Evolutionary conservation across 371 early-diverging fungal species (phyloP).

Genomic region (Apophysomyces ossiformis): DNA sequence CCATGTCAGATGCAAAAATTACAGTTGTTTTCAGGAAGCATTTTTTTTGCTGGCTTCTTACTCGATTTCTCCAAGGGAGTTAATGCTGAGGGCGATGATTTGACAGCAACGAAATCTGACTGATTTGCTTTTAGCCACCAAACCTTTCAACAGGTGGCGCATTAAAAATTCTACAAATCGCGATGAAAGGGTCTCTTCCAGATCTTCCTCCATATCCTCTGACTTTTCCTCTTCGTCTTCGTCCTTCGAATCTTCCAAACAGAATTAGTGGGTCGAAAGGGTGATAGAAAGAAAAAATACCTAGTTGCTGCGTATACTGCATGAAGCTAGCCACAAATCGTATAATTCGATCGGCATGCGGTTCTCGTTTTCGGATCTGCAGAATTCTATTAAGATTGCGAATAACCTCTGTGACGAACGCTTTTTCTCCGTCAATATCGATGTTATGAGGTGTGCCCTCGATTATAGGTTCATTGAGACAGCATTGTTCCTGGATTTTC

Average conservation of each 20-base stretch:
- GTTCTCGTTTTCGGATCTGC: slow-evolving; percentile 71
- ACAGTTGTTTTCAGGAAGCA: too few relatives aligned
- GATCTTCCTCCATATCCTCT: slow-evolving; percentile 39
- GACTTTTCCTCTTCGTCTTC: slow-evolving; percentile 22
- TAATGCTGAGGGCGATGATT: slow-evolving; percentile 76
- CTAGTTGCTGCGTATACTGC: slow-evolving; percentile 70
- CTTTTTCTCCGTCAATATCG: slow-evolving; percentile 59
- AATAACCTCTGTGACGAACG: slow-evolving; percentile 71
- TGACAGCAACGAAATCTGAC: slow-evolving; percentile 84
- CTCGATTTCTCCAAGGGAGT: slow-evolving; percentile 83
- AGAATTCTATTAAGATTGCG: slow-evolving; percentile 78
- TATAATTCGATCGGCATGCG: slow-evolving; percentile 73
- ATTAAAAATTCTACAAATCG: slow-evolving; percentile 76
- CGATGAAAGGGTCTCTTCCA: slow-evolving; percentile 64
- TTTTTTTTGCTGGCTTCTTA: slow-evolving; percentile 34
- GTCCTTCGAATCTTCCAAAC: slow-evolving; percentile 19
- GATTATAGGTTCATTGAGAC: slow-evolving; percentile 44
- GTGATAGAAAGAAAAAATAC: slow-evolving; percentile 22
- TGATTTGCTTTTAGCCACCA: slow-evolving; percentile 72
- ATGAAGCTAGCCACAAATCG: slow-evolving; percentile 80
- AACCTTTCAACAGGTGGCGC: slow-evolving; percentile 73
- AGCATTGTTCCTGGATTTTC: slow-evolving; percentile 73
- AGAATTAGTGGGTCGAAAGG: neutral
- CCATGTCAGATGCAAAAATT: too few relatives aligned
- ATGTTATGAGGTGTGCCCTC: slow-evolving; percentile 47